Percentiles rank a stretch among this genome's conserved stretches.
These are phyloP conservation scores for Obelidium mucronatum DNA, from an alignment of 192 early-diverging fungal species.

Conservation along the genomic window DNA sequence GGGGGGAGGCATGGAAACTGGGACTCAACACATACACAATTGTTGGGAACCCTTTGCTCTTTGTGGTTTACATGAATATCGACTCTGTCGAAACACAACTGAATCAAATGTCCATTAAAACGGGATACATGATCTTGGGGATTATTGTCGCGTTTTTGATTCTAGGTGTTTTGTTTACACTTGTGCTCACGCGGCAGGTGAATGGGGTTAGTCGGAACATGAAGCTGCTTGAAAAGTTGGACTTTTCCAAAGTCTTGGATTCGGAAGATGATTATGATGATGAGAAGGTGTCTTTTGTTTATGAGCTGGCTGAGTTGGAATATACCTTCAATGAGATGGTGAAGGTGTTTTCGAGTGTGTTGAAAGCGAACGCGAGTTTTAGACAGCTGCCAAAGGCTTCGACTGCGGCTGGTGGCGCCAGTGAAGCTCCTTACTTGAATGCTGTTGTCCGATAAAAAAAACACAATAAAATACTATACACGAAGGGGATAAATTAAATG, in stretches of 20 bases:
- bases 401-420: too few species aligned
- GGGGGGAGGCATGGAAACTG: not conserved
- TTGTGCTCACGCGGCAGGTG: conserved; percentile 11
- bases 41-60: not conserved
- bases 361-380: too few species aligned
- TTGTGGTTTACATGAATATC: conserved; percentile 13
- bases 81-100: conserved; percentile 2
- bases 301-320: conserved; percentile 22
- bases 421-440: too few species aligned
- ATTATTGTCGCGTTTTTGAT: conserved; percentile 20
- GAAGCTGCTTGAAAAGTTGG: conserved; percentile 16
- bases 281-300: conserved; percentile 12
- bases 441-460: too few species aligned
- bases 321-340: conserved; percentile 14
- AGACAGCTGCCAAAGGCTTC: too few species aligned
- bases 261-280: too few species aligned
- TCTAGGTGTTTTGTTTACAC: conserved; percentile 2
- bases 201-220: conserved; percentile 7
- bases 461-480: too few species aligned
- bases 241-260: conserved; percentile 20
- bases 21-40: not conserved
- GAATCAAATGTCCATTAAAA: conserved; percentile 8
- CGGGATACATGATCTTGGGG: conserved; percentile 26
- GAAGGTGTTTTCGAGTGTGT: conserved; percentile 1
- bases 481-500: too few species aligned